Conservation (phyloP, 345 rosid genomes). For the Acer saccharum region DNA sequence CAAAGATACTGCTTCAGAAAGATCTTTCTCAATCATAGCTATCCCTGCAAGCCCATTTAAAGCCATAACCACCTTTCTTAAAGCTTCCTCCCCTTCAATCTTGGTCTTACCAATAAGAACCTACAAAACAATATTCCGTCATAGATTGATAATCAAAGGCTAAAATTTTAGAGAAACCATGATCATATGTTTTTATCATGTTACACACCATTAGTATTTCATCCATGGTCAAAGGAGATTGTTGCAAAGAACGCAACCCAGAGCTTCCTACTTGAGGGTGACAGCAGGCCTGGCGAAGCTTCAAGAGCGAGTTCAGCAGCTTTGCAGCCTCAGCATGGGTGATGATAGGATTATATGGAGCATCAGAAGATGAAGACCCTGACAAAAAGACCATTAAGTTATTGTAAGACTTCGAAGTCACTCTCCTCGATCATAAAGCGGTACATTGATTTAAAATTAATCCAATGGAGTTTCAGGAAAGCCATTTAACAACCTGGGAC, state of each 20-base stretch:
- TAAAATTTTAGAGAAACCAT: constrained; percentile 13
- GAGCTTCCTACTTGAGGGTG: constrained; percentile 99
- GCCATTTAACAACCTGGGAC: constrained; percentile 43
- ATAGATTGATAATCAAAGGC: constrained; percentile 21
- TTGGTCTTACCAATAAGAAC: constrained; percentile 94
- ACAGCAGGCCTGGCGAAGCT: constrained; percentile 99
- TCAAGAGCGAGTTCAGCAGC: constrained; percentile 85
- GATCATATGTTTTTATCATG: constrained; percentile 4
- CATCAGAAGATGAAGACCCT: constrained; percentile 53
- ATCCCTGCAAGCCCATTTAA: constrained; percentile 95
- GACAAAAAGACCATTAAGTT: constrained; percentile 17
- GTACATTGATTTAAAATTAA: constrained; percentile 7
- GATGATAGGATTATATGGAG: constrained; percentile 50
- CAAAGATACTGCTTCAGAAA: constrained; percentile 62
- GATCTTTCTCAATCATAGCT: constrained; percentile 72
- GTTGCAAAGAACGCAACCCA: constrained; percentile 89
- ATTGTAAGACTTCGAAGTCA: constrained; percentile 5
- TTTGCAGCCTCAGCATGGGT: constrained; percentile 86
- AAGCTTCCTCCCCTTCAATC: constrained; percentile 92
- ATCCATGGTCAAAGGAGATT: constrained; percentile 95
- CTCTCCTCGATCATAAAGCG: not conserved
- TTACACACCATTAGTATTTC: constrained; percentile 75
- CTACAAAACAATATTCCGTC: constrained; percentile 36
- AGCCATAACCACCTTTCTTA: constrained; percentile 77
- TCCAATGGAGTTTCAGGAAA: constrained; percentile 28